Conservation (phyloP, 2,329 filamentous ascomycete genomes). For the Neoascochyta sp. region DNA sequence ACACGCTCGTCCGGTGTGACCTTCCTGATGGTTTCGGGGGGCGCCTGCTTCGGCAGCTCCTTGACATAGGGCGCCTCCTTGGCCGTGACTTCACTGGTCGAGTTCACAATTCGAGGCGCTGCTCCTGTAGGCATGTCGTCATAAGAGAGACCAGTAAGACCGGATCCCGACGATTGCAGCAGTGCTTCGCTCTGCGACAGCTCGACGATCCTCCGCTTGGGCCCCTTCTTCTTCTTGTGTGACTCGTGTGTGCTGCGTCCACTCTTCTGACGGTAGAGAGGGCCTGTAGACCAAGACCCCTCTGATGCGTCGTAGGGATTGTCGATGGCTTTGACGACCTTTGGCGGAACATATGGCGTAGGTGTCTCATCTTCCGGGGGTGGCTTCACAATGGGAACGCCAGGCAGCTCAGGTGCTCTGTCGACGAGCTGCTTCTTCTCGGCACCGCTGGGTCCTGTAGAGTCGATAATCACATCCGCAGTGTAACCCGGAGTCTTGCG, state of each 20-base stretch:
- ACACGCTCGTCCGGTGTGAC: constrained; percentile 18
- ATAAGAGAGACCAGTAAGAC: constrained; percentile 28
- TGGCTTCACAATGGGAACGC: constrained; percentile 73
- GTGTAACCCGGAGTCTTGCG: constrained; percentile 82
- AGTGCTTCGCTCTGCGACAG: constrained; percentile 48
- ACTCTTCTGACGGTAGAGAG: constrained; percentile 37
- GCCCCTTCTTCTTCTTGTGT: constrained; percentile 56
- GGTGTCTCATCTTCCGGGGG: constrained; percentile 57
- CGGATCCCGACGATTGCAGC: constrained; percentile 26
- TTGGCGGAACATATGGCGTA: constrained; percentile 58
- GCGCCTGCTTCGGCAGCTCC: constrained; percentile 19
- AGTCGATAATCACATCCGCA: constrained; percentile 87
- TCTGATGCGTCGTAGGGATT: constrained; percentile 14
- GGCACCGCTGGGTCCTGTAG: constrained; percentile 73
- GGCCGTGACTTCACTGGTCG: constrained; percentile 8
- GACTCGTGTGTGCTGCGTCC: constrained; percentile 43
- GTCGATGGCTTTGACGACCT: constrained; percentile 39
- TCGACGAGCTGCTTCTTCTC: constrained; percentile 84
- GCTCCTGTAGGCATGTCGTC: constrained; percentile 17
- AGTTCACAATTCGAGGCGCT: constrained; percentile 16
- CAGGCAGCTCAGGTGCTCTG: constrained; percentile 69
- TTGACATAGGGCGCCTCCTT: constrained; percentile 25
- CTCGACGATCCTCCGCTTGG: constrained; percentile 57
- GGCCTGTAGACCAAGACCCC: constrained; percentile 20
- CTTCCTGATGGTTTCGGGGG: constrained; percentile 32